phyloP scores from a whole-genome alignment of 108 stramenopile genomes.

The Skeletonema menzelii region DNA sequence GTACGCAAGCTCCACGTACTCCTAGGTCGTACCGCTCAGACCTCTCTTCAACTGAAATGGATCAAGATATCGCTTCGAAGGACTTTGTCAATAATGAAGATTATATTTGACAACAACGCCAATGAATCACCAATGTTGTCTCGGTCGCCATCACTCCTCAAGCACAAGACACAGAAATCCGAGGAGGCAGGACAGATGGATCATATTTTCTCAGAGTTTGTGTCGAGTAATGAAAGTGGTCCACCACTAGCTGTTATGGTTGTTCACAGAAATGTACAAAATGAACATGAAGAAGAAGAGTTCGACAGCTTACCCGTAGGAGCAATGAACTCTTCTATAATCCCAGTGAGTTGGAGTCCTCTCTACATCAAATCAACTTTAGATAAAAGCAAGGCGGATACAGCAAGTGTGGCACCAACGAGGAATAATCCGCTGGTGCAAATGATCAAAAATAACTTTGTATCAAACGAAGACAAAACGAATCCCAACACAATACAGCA shows the following conservation, averaged over 20 bases:
- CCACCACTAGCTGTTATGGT: slow-evolving; percentile 19
- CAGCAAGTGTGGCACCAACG: not conserved
- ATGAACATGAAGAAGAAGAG: slow-evolving; percentile 1
- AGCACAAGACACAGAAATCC: slow-evolving; percentile 5
- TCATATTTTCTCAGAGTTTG: slow-evolving; percentile 13
- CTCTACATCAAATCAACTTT: slow-evolving; percentile 28
- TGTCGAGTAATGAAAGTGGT: slow-evolving; percentile 6
- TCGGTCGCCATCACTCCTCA: not conserved
- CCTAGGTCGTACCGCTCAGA: not conserved
- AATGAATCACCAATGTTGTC: not conserved
- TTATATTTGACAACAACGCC: not conserved
- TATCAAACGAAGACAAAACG: not conserved
- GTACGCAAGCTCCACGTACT: slow-evolving; percentile 30
- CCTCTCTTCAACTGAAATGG: slow-evolving; percentile 32
- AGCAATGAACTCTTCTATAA: not conserved
- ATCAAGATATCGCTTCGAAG: slow-evolving; percentile 1
- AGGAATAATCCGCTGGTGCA: not conserved
- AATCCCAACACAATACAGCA: not conserved
- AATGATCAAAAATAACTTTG: not conserved
- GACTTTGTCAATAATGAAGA: slow-evolving; percentile 7
- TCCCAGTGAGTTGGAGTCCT: slow-evolving; percentile 14
- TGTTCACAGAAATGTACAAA: slow-evolving; percentile 14
- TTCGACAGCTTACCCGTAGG: not conserved
- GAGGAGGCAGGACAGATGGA: slow-evolving; percentile 12
- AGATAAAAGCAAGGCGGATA: not conserved